Evolutionary conservation across 2,329 filamentous ascomycete genomes (phyloP).

Genomic region (Polychaeton citri): DNA sequence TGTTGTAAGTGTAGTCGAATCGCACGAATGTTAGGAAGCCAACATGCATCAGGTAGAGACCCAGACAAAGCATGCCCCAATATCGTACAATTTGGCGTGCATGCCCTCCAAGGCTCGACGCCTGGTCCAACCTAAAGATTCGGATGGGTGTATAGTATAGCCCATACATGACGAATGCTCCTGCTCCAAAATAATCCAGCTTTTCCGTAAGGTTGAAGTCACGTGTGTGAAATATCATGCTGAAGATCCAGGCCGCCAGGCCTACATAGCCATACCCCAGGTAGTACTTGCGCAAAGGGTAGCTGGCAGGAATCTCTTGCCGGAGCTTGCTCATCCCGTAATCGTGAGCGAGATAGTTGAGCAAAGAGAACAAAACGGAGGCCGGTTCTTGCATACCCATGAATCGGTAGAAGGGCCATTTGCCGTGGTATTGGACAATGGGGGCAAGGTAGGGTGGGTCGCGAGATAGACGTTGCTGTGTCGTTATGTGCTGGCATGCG

Average conservation of each 20-base stretch:
- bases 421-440: constrained; percentile 89
- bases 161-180: constrained; percentile 79
- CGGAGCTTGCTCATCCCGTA: constrained; percentile 60
- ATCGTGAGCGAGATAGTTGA: constrained; percentile 81
- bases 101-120: constrained; percentile 17
- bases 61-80: constrained; percentile 63
- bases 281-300: constrained; percentile 72
- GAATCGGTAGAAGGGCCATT: constrained; percentile 92
- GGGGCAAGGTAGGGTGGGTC: constrained; percentile 50
- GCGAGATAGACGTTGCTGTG: constrained; percentile 52
- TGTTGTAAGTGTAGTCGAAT: constrained; percentile 98
- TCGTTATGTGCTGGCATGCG: constrained; percentile 89
- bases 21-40: constrained; percentile 70
- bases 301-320: constrained; percentile 54
- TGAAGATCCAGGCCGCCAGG: constrained; percentile 72
- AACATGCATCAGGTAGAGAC: constrained; percentile 64
- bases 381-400: constrained; percentile 91
- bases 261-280: constrained; percentile 67
- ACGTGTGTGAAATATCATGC: constrained; percentile 81
- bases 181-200: constrained; percentile 90
- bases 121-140: constrained; percentile 66
- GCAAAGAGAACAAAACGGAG: constrained; percentile 80
- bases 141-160: constrained; percentile 74
- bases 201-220: constrained; percentile 82
- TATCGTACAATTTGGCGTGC: constrained; percentile 43